Evolutionary conservation across 257 asterid genomes (phyloP).

Genomic region (Verbena officinalis): DNA sequence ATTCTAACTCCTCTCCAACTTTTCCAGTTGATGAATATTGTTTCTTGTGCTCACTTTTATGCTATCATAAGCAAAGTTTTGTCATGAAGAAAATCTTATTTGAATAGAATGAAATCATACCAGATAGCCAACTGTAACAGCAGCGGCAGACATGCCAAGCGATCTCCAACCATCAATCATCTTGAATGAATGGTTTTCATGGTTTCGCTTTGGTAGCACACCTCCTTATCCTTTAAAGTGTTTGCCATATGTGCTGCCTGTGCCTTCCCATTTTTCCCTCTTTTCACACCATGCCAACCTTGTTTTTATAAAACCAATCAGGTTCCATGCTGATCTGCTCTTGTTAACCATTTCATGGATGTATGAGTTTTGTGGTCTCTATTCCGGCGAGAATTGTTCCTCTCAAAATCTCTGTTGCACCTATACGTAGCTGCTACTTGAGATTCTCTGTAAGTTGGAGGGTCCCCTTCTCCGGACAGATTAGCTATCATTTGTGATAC

Average conservation of each 20-base stretch:
- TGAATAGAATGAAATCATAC: background rate
- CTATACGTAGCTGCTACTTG: background rate
- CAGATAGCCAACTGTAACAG: background rate
- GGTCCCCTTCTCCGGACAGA: too few species aligned
- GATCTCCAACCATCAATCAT: conserved; percentile 18
- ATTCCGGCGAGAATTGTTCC: conserved; percentile 14
- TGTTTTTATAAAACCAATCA: conserved; percentile 17
- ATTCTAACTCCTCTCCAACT: conserved; percentile 30
- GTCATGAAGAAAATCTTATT: conserved; percentile 1
- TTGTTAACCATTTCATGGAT: conserved; percentile 21
- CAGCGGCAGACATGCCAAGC: background rate
- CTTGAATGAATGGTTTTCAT: conserved; percentile 11
- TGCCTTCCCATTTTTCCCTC: conserved; percentile 19
- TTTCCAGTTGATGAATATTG: conserved; percentile 24
- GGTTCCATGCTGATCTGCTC: conserved; percentile 24
- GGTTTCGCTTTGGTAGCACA: conserved; percentile 15
- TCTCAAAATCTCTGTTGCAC: background rate
- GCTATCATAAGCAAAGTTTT: conserved; percentile 4
- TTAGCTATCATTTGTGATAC: too few species aligned
- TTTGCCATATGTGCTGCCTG: conserved; percentile 21
- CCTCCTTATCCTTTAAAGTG: conserved; percentile 24
- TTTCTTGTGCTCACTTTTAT: conserved; percentile 26
- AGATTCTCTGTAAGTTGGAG: background rate
- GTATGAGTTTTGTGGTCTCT: conserved; percentile 15
- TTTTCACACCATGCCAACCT: conserved; percentile 11